Evolutionary conservation across 495 filamentous ascomycete species (phyloP).

Genomic region (Annulohypoxylon moriforme): DNA sequence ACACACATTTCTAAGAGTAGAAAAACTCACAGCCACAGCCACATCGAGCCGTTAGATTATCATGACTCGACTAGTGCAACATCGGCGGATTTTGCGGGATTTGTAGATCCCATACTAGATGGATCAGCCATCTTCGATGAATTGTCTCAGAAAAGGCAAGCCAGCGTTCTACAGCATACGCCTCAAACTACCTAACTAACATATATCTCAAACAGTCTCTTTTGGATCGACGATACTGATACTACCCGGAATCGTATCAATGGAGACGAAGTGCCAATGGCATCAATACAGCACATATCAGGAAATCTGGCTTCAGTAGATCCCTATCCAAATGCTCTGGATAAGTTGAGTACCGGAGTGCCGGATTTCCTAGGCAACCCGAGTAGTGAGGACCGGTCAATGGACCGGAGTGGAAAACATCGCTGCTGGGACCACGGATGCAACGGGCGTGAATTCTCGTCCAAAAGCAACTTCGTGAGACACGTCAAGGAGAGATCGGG

Average conservation of each 20-base stretch:
- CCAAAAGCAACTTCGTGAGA: conserved; percentile 90
- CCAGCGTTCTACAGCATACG: conserved; percentile 1
- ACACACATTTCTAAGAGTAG: conserved; percentile 33
- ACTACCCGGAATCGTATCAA: conserved; percentile 44
- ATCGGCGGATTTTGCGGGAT: conserved; percentile 33
- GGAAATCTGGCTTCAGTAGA: conserved; percentile 30
- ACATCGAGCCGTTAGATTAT: conserved; percentile 17
- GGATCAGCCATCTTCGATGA: conserved; percentile 42
- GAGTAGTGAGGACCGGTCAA: conserved; percentile 27
- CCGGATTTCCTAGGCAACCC: conserved; percentile 39
- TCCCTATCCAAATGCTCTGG: conserved; percentile 35
- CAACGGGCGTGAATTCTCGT: conserved; percentile 94
- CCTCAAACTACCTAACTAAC: conserved; percentile 13
- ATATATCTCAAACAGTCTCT: conserved; percentile 26
- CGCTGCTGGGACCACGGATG: conserved; percentile 97
- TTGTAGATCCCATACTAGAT: conserved; percentile 36
- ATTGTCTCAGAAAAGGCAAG: conserved; percentile 42
- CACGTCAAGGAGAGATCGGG: conserved; percentile 93
- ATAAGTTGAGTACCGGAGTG: conserved; percentile 38
- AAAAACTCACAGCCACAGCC: conserved; percentile 17
- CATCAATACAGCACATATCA: conserved; percentile 43
- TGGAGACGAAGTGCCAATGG: conserved; percentile 38
- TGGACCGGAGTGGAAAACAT: conserved; percentile 65
- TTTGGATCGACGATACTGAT: conserved; percentile 42
- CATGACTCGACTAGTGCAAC: conserved; percentile 12